Conservation (phyloP, 257 asterid species). For the Thymus mandschuricus region DNA sequence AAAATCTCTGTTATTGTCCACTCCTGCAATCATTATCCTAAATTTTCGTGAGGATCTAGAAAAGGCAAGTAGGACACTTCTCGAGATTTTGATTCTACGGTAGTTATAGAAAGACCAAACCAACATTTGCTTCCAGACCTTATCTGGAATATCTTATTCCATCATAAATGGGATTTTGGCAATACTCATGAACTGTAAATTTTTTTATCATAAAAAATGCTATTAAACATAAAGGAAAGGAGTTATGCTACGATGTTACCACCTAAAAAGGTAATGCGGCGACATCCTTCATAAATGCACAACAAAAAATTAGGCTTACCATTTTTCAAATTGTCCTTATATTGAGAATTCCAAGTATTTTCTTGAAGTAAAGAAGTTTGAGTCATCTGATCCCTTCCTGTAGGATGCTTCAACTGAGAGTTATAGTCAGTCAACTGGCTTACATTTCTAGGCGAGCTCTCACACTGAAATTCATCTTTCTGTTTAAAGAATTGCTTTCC, state of each 20-base stretch:
- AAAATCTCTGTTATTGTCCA: conserved; percentile 17
- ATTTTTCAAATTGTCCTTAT: conserved; percentile 31
- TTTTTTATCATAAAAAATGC: not conserved
- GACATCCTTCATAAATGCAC: conserved; percentile 16
- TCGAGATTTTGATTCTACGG: too few relatives aligned
- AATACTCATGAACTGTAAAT: conserved; percentile 3
- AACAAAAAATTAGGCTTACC: conserved; percentile 35
- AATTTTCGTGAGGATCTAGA: not conserved
- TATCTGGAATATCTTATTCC: conserved; percentile 1
- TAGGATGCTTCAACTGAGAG: conserved; percentile 45
- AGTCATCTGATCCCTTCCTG: conserved; percentile 42
- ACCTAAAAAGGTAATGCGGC: conserved; percentile 29
- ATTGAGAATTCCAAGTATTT: conserved; percentile 41
- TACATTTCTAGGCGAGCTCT: conserved; percentile 38
- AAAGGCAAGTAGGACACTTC: too few relatives aligned
- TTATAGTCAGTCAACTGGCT: conserved; percentile 44
- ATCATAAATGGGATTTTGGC: conserved; percentile 6
- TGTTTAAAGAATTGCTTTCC: conserved; percentile 41
- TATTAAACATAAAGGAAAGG: conserved; percentile 14
- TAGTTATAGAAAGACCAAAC: conserved; percentile 8
- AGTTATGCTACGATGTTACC: conserved; percentile 25
- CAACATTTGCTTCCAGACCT: conserved; percentile 20
- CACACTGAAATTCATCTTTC: conserved; percentile 50
- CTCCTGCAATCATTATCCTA: conserved; percentile 10
- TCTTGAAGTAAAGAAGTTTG: conserved; percentile 41